phyloP scores from a whole-genome alignment of 2,329 filamentous ascomycete species.

The Monosporascus sp. region DNA sequence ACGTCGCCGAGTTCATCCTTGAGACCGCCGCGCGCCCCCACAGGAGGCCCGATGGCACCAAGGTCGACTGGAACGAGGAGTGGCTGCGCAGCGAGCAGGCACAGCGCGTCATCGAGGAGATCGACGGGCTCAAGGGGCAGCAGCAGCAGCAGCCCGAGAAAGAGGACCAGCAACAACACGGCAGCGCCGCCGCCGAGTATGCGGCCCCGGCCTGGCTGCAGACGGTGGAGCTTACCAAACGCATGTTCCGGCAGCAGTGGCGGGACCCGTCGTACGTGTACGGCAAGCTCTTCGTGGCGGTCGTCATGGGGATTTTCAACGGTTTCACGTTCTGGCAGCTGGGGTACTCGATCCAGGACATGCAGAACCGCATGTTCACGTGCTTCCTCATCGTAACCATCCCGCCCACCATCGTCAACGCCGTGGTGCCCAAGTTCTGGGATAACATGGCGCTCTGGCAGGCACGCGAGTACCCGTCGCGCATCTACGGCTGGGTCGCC shows the following conservation, averaged over 20 bases:
- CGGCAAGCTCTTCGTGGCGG: conserved; percentile 67
- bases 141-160: conserved; percentile 37
- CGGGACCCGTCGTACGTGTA: conserved; percentile 72
- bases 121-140: conserved; percentile 50
- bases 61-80: conserved; percentile 68
- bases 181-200: conserved; percentile 43
- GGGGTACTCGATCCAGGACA: conserved; percentile 58
- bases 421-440: conserved; percentile 73
- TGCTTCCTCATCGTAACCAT: conserved; percentile 61
- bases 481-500: conserved; percentile 74
- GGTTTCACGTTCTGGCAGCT: conserved; percentile 74
- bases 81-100: conserved; percentile 65
- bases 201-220: conserved; percentile 62
- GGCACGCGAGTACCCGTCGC: conserved; percentile 65
- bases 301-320: conserved; percentile 72
- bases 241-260: conserved; percentile 71
- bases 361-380: conserved; percentile 77
- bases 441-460: conserved; percentile 69
- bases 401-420: conserved; percentile 68
- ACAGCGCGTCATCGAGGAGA: conserved; percentile 55
- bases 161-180: conserved; percentile 9
- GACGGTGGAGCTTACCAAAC: conserved; percentile 61
- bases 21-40: conserved; percentile 37
- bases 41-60: conserved; percentile 29
- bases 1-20: conserved; percentile 46